These are phyloP conservation scores for Annona cherimola DNA, from an alignment of 164 flowering plant species.

Conservation along the genomic window DNA sequence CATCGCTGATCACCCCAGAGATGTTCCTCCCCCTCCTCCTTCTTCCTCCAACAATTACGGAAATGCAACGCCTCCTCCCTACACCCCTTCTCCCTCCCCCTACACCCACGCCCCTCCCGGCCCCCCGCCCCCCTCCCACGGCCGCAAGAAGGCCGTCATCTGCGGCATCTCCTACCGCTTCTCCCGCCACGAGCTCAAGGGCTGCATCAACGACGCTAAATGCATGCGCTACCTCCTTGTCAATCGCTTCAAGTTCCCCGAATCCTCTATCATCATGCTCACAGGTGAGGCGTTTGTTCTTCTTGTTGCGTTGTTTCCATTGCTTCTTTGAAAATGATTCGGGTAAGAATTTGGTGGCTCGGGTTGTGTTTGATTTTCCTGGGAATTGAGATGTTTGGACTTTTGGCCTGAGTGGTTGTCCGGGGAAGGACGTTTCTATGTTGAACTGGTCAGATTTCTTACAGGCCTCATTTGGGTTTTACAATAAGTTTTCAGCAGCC, in stretches of 20 bases:
- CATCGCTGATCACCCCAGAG: slow-evolving; percentile 30
- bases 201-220: slow-evolving; percentile 65
- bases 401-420: too few species aligned
- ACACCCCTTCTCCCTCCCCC: slow-evolving; percentile 28
- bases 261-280: slow-evolving; percentile 49
- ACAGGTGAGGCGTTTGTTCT: slow-evolving; percentile 31
- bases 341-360: too few species aligned
- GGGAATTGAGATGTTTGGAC: too few species aligned
- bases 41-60: slow-evolving; percentile 3
- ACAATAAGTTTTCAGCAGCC: too few species aligned
- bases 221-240: slow-evolving; percentile 56
- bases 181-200: slow-evolving; percentile 58
- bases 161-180: slow-evolving; percentile 57
- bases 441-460: too few species aligned
- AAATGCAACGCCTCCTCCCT: slow-evolving; percentile 12
- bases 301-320: too few species aligned
- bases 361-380: too few species aligned
- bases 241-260: slow-evolving; percentile 46
- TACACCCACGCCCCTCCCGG: slow-evolving; percentile 31
- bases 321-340: too few species aligned
- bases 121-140: slow-evolving; percentile 40
- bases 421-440: too few species aligned
- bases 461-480: too few species aligned
- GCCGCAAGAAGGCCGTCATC: slow-evolving; percentile 71
- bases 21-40: slow-evolving; percentile 13